Evolutionary conservation across 768 basidiomycete species (phyloP).

Genomic region (Arthromyces matolae): DNA sequence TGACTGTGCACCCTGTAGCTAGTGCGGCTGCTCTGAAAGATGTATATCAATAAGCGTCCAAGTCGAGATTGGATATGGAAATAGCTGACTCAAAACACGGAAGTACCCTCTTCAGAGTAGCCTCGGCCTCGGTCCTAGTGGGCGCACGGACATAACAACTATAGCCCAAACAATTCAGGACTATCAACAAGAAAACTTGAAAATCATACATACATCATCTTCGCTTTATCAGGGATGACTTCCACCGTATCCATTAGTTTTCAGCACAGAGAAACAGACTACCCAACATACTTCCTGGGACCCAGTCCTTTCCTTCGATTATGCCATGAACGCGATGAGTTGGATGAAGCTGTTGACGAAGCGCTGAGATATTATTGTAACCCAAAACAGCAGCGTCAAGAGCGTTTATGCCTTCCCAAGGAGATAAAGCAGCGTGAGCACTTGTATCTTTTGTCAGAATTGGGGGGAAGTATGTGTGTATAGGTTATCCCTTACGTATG

Average conservation of each 20-base stretch:
- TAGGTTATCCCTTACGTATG: slow-evolving; percentile 52
- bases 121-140: slow-evolving; percentile 55
- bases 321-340: slow-evolving; percentile 79
- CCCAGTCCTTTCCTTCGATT: slow-evolving; percentile 74
- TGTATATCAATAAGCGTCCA: background rate
- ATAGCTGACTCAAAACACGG: slow-evolving; percentile 45
- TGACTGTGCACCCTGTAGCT: slow-evolving; percentile 21
- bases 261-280: background rate
- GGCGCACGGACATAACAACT: slow-evolving; percentile 77
- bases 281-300: slow-evolving; percentile 54
- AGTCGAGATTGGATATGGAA: background rate
- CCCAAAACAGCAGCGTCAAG: slow-evolving; percentile 85
- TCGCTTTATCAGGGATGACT: slow-evolving; percentile 85
- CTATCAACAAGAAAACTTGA: background rate
- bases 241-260: background rate
- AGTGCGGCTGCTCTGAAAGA: slow-evolving; percentile 18
- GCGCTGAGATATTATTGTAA: slow-evolving; percentile 72
- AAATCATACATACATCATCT: slow-evolving; percentile 49
- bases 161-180: background rate
- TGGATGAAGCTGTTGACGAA: slow-evolving; percentile 80
- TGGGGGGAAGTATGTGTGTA: background rate
- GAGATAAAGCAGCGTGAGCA: slow-evolving; percentile 74
- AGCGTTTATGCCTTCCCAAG: slow-evolving; percentile 84
- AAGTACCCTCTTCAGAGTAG: slow-evolving; percentile 54
- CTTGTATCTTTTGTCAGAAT: slow-evolving; percentile 29